Base-by-base conservation (phyloP, 371 early-diverging fungal genomes). In the Mortierella sp. region DNA sequence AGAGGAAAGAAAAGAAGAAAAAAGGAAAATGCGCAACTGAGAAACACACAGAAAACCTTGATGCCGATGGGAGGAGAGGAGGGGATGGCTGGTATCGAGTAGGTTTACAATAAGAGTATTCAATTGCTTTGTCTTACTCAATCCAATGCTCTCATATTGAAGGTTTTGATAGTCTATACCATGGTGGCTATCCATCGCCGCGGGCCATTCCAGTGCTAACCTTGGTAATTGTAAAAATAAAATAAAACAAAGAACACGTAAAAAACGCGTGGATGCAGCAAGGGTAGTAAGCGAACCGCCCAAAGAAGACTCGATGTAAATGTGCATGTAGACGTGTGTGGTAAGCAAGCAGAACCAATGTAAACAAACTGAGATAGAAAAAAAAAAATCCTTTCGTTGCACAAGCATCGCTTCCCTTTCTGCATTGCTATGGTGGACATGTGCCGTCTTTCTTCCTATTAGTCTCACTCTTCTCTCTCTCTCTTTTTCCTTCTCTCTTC, bases 271-370 rank as follows among this genome's bases (percentile, higher is more conserved):
- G 10, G 51, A 51, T 40, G 23, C 51, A n/a, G n/a, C n/a, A 49
- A 49, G 26, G 26, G 54, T 26, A n/a, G 12, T 28, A 8, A 31
- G 17, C 6, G 31, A 22, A 8, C 17, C 22, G 8, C 19, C 4
- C 32, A 57, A 57, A 57, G 57, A 23, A 40, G 60, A 34, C 22
- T 23, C 32, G 35, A 56, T 19, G 35, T 56, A 23, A n/a, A 32
- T n/a, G 22, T 32, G 32, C 31, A 31, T 31, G 6, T 45, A 29
- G 12, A 47, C 17, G 61, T 10, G 64, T 64, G 55, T 64, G 64
- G 64, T 64, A 64, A 64, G 64, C 55, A 64, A 64, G 64, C 64
- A 64, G 54, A n/a, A 12, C 15, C 49, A 15, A 61, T 29, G 32
- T 28, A 28, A 47, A 47, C 37, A 28, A 63, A 34, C 64, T 63